Evolutionary conservation across 345 rosid species (phyloP).

Genomic region (Camelina sativa): DNA sequence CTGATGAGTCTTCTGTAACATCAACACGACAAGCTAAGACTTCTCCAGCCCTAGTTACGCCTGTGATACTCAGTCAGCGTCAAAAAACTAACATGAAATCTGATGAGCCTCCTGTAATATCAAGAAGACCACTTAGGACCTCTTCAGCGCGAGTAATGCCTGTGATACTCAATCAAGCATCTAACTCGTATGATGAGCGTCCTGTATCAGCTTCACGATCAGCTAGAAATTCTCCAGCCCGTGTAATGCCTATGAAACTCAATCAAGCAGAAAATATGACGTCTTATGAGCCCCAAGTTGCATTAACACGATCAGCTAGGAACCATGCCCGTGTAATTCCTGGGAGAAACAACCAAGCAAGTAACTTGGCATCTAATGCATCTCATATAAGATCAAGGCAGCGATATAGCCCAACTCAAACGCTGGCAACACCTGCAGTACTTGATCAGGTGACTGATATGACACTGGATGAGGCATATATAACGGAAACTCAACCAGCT

Average conservation of each 20-base stretch:
- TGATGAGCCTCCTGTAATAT: slow-evolving; percentile 39
- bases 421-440: slow-evolving; percentile 18
- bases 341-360: slow-evolving; percentile 20
- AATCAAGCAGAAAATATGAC: slow-evolving; percentile 33
- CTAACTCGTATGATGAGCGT: slow-evolving; percentile 37
- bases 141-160: slow-evolving; percentile 39
- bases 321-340: slow-evolving; percentile 34
- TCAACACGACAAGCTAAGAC: slow-evolving; percentile 26
- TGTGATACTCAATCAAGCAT: slow-evolving; percentile 31
- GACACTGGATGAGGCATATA: slow-evolving; percentile 42
- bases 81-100: slow-evolving; percentile 36
- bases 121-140: slow-evolving; percentile 37
- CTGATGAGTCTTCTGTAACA: slow-evolving; percentile 32
- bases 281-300: slow-evolving; percentile 37
- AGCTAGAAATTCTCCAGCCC: slow-evolving; percentile 43
- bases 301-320: slow-evolving; percentile 40
- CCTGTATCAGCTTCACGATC: slow-evolving; percentile 38
- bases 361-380: slow-evolving; percentile 26
- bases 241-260: slow-evolving; percentile 32
- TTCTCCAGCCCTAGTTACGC: slow-evolving; percentile 32
- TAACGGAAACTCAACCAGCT: slow-evolving; percentile 33
- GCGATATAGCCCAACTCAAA: slow-evolving; percentile 37
- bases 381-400: slow-evolving; percentile 40
- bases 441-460: slow-evolving; percentile 39
- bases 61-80: slow-evolving; percentile 31